Evolutionary conservation across 768 basidiomycete species (phyloP).

Genomic region (Myochromella boudieri): DNA sequence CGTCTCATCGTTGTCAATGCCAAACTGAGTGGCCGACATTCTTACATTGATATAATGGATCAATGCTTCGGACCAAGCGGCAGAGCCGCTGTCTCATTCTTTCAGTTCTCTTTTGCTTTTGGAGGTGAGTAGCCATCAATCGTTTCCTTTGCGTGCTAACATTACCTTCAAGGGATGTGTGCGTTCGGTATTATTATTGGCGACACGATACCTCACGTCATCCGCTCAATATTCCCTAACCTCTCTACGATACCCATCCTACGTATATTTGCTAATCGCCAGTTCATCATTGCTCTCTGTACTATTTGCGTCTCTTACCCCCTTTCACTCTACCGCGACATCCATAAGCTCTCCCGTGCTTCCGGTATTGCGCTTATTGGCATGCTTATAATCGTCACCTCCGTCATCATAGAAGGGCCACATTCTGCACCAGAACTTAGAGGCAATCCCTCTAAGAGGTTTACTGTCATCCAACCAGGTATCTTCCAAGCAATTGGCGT

Average conservation of each 20-base stretch:
- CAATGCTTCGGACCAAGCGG: constrained; percentile 90
- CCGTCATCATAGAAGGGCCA: constrained; percentile 82
- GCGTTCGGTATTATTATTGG: constrained; percentile 98
- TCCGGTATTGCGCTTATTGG: constrained; percentile 88
- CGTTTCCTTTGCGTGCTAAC: too few relatives aligned
- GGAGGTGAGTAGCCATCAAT: constrained; percentile 74
- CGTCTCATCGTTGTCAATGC: constrained; percentile 94
- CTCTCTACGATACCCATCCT: constrained; percentile 69
- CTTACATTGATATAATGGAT: constrained; percentile 94
- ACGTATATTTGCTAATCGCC: constrained; percentile 76
- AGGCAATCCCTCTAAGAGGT: constrained; percentile 73
- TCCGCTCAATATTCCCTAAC: constrained; percentile 80
- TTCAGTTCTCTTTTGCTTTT: constrained; percentile 97
- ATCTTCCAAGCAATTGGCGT: constrained; percentile 96
- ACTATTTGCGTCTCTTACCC: constrained; percentile 92
- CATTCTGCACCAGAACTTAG: constrained; percentile 70
- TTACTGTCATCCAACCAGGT: constrained; percentile 75
- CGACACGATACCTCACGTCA: constrained; percentile 94
- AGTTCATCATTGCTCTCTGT: constrained; percentile 86
- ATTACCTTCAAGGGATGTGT: constrained; percentile 76
- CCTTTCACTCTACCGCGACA: constrained; percentile 93
- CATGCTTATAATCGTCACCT: constrained; percentile 90
- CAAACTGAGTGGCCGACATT: constrained; percentile 89
- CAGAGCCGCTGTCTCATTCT: constrained; percentile 92
- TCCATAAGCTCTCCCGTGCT: constrained; percentile 93